Evolutionary conservation across 345 rosid species (phyloP).

Genomic region (Aquilaria malaccensis): DNA sequence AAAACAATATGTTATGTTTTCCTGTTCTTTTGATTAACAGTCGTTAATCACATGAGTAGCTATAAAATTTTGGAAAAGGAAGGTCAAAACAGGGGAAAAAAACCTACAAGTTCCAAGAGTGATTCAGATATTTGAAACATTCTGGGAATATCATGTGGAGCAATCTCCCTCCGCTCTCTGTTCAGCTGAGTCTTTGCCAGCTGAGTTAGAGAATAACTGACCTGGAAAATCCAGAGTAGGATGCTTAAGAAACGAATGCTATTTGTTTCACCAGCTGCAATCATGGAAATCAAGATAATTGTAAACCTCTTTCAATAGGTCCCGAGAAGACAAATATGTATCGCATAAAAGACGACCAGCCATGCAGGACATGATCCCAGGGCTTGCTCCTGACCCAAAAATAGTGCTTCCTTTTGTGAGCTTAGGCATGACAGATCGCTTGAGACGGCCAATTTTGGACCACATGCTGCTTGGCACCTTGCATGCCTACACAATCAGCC

Average conservation of each 20-base stretch:
- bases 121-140: constrained; percentile 81
- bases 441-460: constrained; percentile 98
- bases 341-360: constrained; percentile 96
- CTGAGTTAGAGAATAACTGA: constrained; percentile 93
- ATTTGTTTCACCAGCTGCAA: constrained; percentile 7
- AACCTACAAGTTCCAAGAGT: constrained; percentile 82
- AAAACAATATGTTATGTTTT: too few relatives aligned
- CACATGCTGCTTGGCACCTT: constrained; percentile 84
- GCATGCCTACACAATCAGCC: constrained; percentile 52
- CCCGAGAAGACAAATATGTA: constrained; percentile 84
- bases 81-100: constrained; percentile 11
- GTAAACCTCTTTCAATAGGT: constrained; percentile 78
- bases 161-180: constrained; percentile 82
- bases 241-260: constrained; percentile 17
- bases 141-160: constrained; percentile 63
- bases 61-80: neutral
- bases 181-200: constrained; percentile 85
- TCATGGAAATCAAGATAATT: constrained; percentile 9
- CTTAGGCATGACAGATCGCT: constrained; percentile 92
- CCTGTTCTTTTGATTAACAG: too few relatives aligned
- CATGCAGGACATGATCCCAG: constrained; percentile 90
- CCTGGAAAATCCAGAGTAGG: constrained; percentile 46
- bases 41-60: too few relatives aligned
- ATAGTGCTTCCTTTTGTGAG: constrained; percentile 61
- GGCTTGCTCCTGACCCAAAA: constrained; percentile 93